Evolutionary conservation across 1,139 yeast species (phyloP).

Genomic region (Hansenula lynferdii): DNA sequence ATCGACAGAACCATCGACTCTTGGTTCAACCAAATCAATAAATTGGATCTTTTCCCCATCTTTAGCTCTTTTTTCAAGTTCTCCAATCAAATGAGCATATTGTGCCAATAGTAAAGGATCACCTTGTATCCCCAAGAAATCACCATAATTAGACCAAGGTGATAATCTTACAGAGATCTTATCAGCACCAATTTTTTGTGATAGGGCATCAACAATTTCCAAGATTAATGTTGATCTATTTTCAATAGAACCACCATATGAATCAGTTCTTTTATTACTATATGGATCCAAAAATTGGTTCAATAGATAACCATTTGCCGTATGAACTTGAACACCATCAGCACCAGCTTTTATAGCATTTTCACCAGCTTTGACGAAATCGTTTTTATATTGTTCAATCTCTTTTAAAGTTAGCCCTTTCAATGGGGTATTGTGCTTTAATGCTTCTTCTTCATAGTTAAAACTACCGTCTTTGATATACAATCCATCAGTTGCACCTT

Average conservation of each 20-base stretch:
- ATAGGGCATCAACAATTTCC: constrained; percentile 50
- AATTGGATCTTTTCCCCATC: constrained; percentile 33
- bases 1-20: constrained; percentile 12
- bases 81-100: constrained; percentile 30
- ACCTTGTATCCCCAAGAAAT: constrained; percentile 22
- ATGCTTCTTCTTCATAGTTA: constrained; percentile 13
- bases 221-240: constrained; percentile 56
- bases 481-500: constrained; percentile 19
- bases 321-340: constrained; percentile 65
- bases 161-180: constrained; percentile 55
- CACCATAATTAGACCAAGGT: constrained; percentile 38
- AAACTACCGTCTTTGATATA: constrained; percentile 24
- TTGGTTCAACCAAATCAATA: constrained; percentile 38
- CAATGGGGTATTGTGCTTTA: constrained; percentile 9
- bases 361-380: constrained; percentile 39
- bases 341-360: constrained; percentile 48
- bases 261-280: constrained; percentile 57
- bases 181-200: constrained; percentile 47
- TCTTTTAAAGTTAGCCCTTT: constrained; percentile 34
- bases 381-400: constrained; percentile 33
- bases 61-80: constrained; percentile 27
- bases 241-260: constrained; percentile 65
- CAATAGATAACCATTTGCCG: constrained; percentile 64
- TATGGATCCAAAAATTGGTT: constrained; percentile 52
- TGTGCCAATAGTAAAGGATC: constrained; percentile 24